Percentiles rank a stretch among this genome's conserved stretches.
Evolutionary conservation across 1,284 basidiomycete species (phyloP).

Genomic region (Tilletia indica): DNA sequence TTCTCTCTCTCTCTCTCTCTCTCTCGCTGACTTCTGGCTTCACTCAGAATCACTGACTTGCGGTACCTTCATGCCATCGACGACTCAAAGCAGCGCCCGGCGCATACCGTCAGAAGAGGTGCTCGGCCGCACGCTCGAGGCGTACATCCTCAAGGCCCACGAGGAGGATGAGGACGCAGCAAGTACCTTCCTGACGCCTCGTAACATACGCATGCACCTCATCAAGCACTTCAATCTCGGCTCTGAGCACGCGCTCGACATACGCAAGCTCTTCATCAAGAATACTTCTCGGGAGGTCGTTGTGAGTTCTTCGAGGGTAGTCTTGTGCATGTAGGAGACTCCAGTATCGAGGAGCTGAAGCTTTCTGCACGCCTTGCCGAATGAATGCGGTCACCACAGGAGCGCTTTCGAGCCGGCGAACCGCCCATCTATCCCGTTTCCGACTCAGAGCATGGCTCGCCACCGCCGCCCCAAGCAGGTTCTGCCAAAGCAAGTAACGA

Average conservation of each 20-base stretch:
- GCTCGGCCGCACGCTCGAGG: neutral
- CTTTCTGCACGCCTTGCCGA: too few species aligned
- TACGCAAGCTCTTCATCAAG: constrained; percentile 2
- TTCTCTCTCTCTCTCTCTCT: too few species aligned
- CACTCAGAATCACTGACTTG: too few species aligned
- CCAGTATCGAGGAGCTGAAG: neutral
- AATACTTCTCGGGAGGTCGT: neutral
- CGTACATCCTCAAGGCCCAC: neutral
- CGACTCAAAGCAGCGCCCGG: neutral
- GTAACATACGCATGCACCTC: constrained; percentile 6
- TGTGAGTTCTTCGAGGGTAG: constrained; percentile 1
- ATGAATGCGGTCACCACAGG: neutral
- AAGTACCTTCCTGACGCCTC: neutral
- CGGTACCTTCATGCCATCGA: neutral
- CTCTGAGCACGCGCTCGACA: constrained; percentile 1
- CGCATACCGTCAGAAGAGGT: neutral
- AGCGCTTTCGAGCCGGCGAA: neutral
- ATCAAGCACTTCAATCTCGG: neutral
- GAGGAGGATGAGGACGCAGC: constrained; percentile 9
- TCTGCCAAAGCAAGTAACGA: too few species aligned
- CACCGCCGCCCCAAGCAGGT: too few species aligned
- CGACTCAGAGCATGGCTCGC: neutral
- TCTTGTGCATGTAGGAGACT: neutral
- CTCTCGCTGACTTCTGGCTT: too few species aligned
- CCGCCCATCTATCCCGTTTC: neutral